Conservation (phyloP, 768 basidiomycete genomes). For the Boletus bicolor region DNA sequence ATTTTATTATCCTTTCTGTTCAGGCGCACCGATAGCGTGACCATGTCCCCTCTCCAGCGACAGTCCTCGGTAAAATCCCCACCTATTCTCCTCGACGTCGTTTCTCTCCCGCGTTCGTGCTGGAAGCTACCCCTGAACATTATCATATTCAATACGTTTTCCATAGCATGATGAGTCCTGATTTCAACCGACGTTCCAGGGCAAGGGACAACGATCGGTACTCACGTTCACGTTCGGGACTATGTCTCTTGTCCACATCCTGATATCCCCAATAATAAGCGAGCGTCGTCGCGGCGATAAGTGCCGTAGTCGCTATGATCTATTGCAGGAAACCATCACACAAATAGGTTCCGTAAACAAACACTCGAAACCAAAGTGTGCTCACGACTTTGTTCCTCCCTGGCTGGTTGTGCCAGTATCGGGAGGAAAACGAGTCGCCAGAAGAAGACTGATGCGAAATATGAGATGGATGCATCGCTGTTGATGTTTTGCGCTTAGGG, state of each 20-base stretch:
- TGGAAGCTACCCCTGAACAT: conserved; percentile 10
- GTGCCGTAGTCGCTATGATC: conserved; percentile 29
- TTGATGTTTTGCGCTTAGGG: not conserved
- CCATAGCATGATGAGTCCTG: not conserved
- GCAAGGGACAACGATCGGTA: not conserved
- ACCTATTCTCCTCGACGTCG: conserved; percentile 15
- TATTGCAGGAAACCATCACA: conserved; percentile 1
- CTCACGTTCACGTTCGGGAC: conserved; percentile 24
- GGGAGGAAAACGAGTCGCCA: conserved; percentile 25
- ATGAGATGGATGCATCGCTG: conserved; percentile 25
- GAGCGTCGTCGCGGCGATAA: conserved; percentile 29
- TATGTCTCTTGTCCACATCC: conserved; percentile 33
- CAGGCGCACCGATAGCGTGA: not conserved
- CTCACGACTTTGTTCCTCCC: conserved; percentile 34
- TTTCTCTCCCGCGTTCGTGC: conserved; percentile 19
- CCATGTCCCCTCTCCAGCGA: not conserved
- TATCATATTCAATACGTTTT: not conserved
- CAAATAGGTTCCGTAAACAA: no score
- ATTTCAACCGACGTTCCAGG: not conserved
- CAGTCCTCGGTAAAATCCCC: not conserved
- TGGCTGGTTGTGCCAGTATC: conserved; percentile 34
- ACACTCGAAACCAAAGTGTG: not conserved
- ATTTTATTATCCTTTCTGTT: not conserved
- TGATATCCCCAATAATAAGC: conserved; percentile 38
- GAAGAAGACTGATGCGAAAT: conserved; percentile 23